These are phyloP conservation scores for Heterotrichella gracilis DNA, from an alignment of 352 stramenopile species.

Conservation along the genomic window DNA sequence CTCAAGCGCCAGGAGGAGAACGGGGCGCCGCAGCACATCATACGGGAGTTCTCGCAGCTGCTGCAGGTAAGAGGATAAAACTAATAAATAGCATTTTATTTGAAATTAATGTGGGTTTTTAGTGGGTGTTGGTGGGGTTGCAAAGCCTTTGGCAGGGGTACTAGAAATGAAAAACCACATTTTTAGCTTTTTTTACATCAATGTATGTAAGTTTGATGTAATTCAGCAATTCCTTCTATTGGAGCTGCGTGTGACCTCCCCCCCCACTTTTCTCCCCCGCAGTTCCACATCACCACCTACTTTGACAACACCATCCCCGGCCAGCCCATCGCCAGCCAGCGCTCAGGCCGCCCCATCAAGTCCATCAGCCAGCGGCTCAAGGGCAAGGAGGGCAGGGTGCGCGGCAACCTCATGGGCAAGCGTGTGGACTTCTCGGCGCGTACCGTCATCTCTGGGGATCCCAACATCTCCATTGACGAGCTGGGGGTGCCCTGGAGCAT, in stretches of 20 bases:
- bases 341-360: constrained; percentile 79
- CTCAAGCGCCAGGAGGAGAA: constrained; percentile 66
- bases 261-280: too few relatives aligned
- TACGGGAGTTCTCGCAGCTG: constrained; percentile 29
- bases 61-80: too few relatives aligned
- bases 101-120: too few relatives aligned
- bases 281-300: constrained; percentile 50
- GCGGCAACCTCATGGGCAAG: constrained; percentile 98
- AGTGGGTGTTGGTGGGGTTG: too few relatives aligned
- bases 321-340: constrained; percentile 69
- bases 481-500: constrained; percentile 85
- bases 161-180: too few relatives aligned
- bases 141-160: too few relatives aligned
- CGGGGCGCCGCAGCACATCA: constrained; percentile 66
- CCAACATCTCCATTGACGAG: constrained; percentile 82
- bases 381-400: constrained; percentile 84
- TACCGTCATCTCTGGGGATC: constrained; percentile 96
- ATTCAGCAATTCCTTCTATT: too few relatives aligned
- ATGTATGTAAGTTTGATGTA: too few relatives aligned
- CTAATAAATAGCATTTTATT: too few relatives aligned
- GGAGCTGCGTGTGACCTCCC: too few relatives aligned
- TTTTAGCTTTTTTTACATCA: too few relatives aligned
- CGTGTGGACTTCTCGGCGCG: constrained; percentile 92
- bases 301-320: constrained; percentile 88
- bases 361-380: constrained; percentile 62